Conservation (phyloP, 2,329 filamentous ascomycete genomes). For the Trichoderma sp. region DNA sequence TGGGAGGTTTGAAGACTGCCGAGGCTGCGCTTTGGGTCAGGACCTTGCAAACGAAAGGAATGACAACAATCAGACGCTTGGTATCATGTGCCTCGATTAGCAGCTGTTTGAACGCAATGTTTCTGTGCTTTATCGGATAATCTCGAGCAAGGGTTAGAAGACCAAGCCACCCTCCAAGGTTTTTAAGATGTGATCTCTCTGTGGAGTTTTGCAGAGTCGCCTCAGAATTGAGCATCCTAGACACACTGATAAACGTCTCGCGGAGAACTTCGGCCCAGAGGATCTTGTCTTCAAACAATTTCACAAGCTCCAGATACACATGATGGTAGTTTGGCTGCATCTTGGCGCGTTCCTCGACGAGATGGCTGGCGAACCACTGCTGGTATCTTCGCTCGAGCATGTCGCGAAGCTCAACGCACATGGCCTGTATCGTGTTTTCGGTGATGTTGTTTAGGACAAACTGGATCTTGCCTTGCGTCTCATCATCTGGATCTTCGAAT, state of each 20-base stretch:
- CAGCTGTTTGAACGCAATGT: slow-evolving; percentile 95
- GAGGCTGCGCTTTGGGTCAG: slow-evolving; percentile 82
- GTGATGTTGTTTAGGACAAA: slow-evolving; percentile 98
- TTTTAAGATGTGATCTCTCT: slow-evolving; percentile 88
- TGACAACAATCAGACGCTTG: slow-evolving; percentile 86
- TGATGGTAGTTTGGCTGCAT: slow-evolving; percentile 96
- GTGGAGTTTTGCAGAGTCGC: slow-evolving; percentile 79
- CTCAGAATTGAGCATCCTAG: slow-evolving; percentile 88
- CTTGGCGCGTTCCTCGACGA: slow-evolving; percentile 95
- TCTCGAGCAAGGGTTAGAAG: slow-evolving; percentile 90
- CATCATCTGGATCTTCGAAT: slow-evolving; percentile 81
- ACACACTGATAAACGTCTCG: slow-evolving; percentile 86
- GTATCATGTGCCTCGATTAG: slow-evolving; percentile 92
- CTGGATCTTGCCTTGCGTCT: slow-evolving; percentile 87
- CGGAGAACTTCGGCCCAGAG: slow-evolving; percentile 89
- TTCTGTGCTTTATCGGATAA: slow-evolving; percentile 92
- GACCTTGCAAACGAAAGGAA: slow-evolving; percentile 97
- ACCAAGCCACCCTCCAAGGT: slow-evolving; percentile 90
- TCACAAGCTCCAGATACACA: slow-evolving; percentile 87
- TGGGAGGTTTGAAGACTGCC: slow-evolving; percentile 88
- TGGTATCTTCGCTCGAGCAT: slow-evolving; percentile 79
- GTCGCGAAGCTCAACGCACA: slow-evolving; percentile 78
- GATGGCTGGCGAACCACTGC: slow-evolving; percentile 94
- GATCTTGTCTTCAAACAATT: slow-evolving; percentile 73
- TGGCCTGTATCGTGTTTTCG: slow-evolving; percentile 79